Evolutionary conservation across 1,284 basidiomycete genomes (phyloP).

Genomic region (Leccinum subrobustum): DNA sequence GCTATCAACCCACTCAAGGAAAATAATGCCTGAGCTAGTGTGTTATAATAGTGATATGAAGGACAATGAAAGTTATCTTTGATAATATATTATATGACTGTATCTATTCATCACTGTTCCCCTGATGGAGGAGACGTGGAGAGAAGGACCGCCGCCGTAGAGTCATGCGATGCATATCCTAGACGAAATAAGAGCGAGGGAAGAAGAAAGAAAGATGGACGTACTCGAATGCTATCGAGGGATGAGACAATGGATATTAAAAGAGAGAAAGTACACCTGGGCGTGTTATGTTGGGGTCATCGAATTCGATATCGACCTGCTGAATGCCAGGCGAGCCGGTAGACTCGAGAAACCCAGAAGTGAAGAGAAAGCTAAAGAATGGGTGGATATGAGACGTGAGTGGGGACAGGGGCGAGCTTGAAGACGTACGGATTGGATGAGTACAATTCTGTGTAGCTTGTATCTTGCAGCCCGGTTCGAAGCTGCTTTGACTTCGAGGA

Average conservation of each 20-base stretch:
- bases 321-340: conserved; percentile 36
- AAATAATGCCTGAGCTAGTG: too few relatives aligned
- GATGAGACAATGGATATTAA: conserved; percentile 10
- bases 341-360: conserved; percentile 76
- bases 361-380: conserved; percentile 85
- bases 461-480: conserved; percentile 69
- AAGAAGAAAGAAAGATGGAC: conserved; percentile 17
- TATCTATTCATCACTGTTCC: too few relatives aligned
- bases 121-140: conserved; percentile 67
- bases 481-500: conserved; percentile 63
- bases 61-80: too few relatives aligned
- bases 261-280: conserved; percentile 51
- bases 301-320: conserved; percentile 69
- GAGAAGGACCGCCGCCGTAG: conserved; percentile 81
- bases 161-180: conserved; percentile 83
- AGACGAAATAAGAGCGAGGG: conserved; percentile 7
- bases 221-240: conserved; percentile 60
- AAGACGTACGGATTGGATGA: conserved; percentile 72
- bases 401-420: not conserved
- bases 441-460: conserved; percentile 76
- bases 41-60: too few relatives aligned
- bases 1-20: too few relatives aligned
- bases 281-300: conserved; percentile 85
- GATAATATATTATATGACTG: too few relatives aligned
- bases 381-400: conserved; percentile 2